Percentiles rank a stretch among this genome's conserved stretches.
Evolutionary conservation across 2,329 filamentous ascomycete genomes (phyloP).

Genomic region (Sporothrix brasiliensis): DNA sequence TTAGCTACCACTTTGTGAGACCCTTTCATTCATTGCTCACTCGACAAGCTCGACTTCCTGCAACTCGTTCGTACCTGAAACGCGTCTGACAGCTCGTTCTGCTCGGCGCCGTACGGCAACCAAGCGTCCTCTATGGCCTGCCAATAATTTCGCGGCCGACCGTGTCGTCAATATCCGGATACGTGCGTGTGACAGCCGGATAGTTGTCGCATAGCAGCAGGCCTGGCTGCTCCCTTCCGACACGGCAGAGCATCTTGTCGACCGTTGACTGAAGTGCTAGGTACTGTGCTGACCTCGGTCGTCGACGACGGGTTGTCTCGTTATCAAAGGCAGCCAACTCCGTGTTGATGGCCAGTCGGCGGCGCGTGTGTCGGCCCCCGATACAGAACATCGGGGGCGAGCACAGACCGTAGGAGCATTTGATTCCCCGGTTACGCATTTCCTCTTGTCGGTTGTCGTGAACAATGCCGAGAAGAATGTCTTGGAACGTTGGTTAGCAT

Average conservation of each 20-base stretch:
- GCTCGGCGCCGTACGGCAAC: conserved; percentile 5
- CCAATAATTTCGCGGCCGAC: background rate
- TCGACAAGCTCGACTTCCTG: background rate
- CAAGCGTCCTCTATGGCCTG: background rate
- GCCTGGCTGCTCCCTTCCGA: conserved; percentile 1
- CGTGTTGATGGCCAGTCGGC: background rate
- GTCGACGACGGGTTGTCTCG: background rate
- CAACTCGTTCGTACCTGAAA: background rate
- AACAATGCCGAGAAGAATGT: background rate
- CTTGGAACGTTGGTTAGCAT: background rate
- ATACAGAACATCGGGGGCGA: background rate
- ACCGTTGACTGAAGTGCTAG: background rate
- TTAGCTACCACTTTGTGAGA: no score
- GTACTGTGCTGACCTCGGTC: background rate
- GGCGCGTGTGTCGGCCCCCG: background rate
- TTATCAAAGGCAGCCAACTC: background rate
- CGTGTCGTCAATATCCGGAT: background rate
- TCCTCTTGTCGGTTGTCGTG: conserved; percentile 1
- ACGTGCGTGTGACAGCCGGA: background rate
- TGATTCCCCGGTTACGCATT: conserved; percentile 18
- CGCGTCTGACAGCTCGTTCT: background rate
- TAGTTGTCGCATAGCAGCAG: background rate
- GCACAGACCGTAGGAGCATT: conserved; percentile 1
- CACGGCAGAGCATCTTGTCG: conserved; percentile 5
- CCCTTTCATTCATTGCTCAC: background rate